Base-by-base conservation (phyloP, 2,329 filamentous ascomycete genomes). In the Nemania bipapillata region DNA sequence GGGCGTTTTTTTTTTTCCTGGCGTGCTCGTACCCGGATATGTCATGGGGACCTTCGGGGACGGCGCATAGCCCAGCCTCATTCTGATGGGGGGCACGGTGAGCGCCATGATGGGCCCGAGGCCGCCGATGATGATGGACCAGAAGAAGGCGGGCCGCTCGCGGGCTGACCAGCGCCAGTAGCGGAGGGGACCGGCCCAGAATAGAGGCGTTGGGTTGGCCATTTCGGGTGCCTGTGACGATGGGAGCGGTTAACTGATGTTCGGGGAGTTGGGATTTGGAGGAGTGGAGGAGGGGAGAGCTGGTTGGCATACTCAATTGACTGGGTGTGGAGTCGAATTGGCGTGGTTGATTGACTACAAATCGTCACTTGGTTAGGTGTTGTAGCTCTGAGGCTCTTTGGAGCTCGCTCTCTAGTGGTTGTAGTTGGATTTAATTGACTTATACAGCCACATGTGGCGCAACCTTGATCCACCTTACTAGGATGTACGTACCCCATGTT, bases 111-210 rank as follows among this genome's bases (percentile, higher is more conserved):
- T 81, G 40, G 95, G 96, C 11, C 94, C 94, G 63, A 89, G 77
- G 72, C 82, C 84, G 74, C 92, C 95, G 73, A 98, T 83, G 66
- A 92, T 79, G 77, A 93, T 84, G 76, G 92, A 93, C 87, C 90
- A 98, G 86, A 97, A 97, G 84, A 94, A 91, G 68, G 94, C 94
- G 59, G 96, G 96, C 81, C 92, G 92, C 82, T 96, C 91, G 83
- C 93, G 91, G 58, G 92, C 87, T 61, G 94, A 90, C 93, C 94
- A 98, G 82, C 91, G 91, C 77, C 92, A 83, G 89, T 97, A 98
- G 76, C 90, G 90, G 80, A 96, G 78, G 72, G 96, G 96, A 68
- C 88, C 86, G 74, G 89, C 87, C 89, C 91, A 97, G 91, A 99
- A 97, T 77, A 86, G 86, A 76, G 93, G 91, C 63, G 87, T 85